Evolutionary conservation across 2,329 filamentous ascomycete genomes (phyloP), one percentile per base, ranked within the genome.

Genomic region (Aspergillus sp.): DNA sequence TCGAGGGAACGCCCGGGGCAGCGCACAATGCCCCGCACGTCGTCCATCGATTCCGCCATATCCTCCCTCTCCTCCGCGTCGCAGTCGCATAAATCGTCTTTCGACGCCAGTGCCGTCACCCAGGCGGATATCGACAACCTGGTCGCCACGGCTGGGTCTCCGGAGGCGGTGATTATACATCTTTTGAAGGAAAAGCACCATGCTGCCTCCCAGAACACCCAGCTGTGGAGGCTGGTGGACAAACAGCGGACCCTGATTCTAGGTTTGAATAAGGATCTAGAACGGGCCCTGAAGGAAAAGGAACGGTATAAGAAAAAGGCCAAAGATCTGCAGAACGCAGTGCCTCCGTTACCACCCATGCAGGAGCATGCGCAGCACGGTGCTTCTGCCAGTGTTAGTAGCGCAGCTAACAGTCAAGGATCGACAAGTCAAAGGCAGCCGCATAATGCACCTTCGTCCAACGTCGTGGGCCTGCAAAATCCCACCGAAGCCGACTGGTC

Each of bases 161-260:
- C 92, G 14, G 93, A 99, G 68, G 89, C 89, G 5, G 88, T 95
- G 4, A 90, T 99, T 54, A 83, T 90, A 61, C 90, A 94, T 64
- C 76, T 99, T 46, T 76, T 96, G 58, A 95, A 89, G 68, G 94
- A 99, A 68, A 97, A 96, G 71, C 85, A 93, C 57, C 88, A 90
- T 45, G 88, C 91, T 50, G 84, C 89, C 4, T 87, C 90, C 60
- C 94, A 97, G 67, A 97, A 97, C 68, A 80, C 86, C 16, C 93
- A 99, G 69, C 76, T 99, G 64, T 99, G 94, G 94, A 87, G 91
- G 47, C 76, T 99, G 44, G 91, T 99, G 46, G 93, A 97, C 70
- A 97, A 99, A 76, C 94, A 99, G 72, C 82, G 93, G 56, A 85
- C 90, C 14, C 92, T 99, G 85, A 91, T 99, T 50, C 73, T 96